Conservation (phyloP, 2,329 filamentous ascomycete species). For the Chaetomium sp. region DNA sequence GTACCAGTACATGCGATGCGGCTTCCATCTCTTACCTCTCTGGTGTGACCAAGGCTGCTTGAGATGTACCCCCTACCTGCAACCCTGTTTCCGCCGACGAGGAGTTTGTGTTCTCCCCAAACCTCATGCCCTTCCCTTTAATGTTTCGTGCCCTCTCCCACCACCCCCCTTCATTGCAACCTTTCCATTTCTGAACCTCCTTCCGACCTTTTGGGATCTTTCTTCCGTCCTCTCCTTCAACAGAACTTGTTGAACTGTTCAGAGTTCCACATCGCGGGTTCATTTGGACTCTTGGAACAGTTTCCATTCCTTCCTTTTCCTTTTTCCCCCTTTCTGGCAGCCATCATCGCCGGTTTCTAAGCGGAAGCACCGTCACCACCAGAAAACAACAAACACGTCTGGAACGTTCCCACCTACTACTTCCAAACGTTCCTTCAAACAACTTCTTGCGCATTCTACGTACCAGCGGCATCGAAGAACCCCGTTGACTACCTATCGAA, state of each 20-base stretch:
- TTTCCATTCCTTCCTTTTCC: conserved; percentile 17
- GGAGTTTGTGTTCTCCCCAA: background rate
- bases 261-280: conserved; percentile 21
- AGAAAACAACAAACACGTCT: background rate
- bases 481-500: background rate
- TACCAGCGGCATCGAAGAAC: conserved; percentile 1
- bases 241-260: conserved; percentile 16
- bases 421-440: conserved; percentile 11
- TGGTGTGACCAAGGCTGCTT: no score
- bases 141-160: conserved; percentile 17
- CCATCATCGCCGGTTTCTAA: background rate
- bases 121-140: conserved; percentile 16
- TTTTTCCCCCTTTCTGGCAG: no score
- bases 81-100: background rate
- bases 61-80: conserved; percentile 2
- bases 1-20: conserved; percentile 1
- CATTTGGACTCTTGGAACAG: conserved; percentile 19
- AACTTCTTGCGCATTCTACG: background rate
- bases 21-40: no score
- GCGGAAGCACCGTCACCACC: conserved; percentile 2
- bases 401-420: conserved; percentile 3
- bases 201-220: conserved; percentile 15
- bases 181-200: conserved; percentile 15
- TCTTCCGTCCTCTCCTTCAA: conserved; percentile 20
- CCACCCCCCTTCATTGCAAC: background rate